Conservation (phyloP, 371 early-diverging fungal species). For the Rhizomucor pusillus region DNA sequence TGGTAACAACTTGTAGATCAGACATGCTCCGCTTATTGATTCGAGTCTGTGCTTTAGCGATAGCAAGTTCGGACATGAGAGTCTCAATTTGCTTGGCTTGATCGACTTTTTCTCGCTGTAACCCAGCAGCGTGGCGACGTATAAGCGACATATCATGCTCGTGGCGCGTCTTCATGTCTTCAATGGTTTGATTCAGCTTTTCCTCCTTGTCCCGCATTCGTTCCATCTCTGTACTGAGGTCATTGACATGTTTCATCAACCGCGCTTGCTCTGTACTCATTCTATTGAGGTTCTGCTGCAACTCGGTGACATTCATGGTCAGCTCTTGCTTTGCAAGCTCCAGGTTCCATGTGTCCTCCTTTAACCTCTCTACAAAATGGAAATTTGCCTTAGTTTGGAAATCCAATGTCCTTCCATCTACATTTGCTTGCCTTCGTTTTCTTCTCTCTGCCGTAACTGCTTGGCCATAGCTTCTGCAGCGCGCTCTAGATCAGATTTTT, state of each 20-base stretch:
- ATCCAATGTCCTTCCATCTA: not conserved
- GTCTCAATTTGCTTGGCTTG: slow-evolving; percentile 57
- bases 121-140: slow-evolving; percentile 50
- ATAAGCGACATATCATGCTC: slow-evolving; percentile 66
- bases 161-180: slow-evolving; percentile 55
- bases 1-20: slow-evolving; percentile 2
- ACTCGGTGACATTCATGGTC: slow-evolving; percentile 46
- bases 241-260: slow-evolving; percentile 49
- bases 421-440: slow-evolving; percentile 49
- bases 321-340: slow-evolving; percentile 61
- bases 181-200: slow-evolving; percentile 49
- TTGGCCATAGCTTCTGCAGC: slow-evolving; percentile 55
- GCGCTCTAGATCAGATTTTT: slow-evolving; percentile 57
- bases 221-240: slow-evolving; percentile 59
- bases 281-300: slow-evolving; percentile 52
- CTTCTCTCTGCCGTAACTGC: slow-evolving; percentile 49
- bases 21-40: slow-evolving; percentile 13
- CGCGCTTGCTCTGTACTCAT: slow-evolving; percentile 50
- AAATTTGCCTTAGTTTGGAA: not conserved
- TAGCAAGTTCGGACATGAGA: slow-evolving; percentile 52
- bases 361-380: slow-evolving; percentile 41
- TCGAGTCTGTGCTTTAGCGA: slow-evolving; percentile 33
- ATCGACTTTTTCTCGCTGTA: slow-evolving; percentile 65
- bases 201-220: slow-evolving; percentile 66
- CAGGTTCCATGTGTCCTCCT: slow-evolving; percentile 62